phyloP scores from a whole-genome alignment of 257 asterid genomes.

The Linaria vulgaris region DNA sequence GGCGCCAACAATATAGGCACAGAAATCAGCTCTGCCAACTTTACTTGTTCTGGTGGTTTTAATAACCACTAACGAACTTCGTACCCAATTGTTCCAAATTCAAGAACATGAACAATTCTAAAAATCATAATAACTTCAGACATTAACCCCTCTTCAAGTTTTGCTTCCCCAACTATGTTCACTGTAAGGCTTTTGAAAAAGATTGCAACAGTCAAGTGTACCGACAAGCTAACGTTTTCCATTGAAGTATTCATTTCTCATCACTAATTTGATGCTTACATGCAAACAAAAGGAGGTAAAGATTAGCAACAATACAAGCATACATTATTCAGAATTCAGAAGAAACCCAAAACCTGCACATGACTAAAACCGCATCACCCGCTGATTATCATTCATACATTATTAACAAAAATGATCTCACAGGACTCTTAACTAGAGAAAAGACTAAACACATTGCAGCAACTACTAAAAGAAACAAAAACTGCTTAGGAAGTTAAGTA shows the following conservation, averaged over 20 bases:
- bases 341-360: neutral
- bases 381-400: too few relatives aligned
- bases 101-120: neutral
- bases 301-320: neutral
- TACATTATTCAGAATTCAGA: neutral
- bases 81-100: neutral
- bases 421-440: neutral
- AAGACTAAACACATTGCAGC: neutral
- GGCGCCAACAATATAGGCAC: too few relatives aligned
- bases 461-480: constrained; percentile 1
- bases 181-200: neutral
- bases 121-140: neutral
- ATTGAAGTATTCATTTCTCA: neutral
- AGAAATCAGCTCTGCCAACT: too few relatives aligned
- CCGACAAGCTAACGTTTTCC: too few relatives aligned
- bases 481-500: neutral
- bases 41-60: constrained; percentile 5
- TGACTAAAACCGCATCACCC: neutral
- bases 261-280: neutral
- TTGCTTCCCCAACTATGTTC: too few relatives aligned
- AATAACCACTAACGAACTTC: too few relatives aligned
- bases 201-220: neutral
- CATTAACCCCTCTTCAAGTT: too few relatives aligned
- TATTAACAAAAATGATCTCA: too few relatives aligned
- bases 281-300: neutral